phyloP scores from a whole-genome alignment of 345 rosid species.

The Mallotus nudiflorus region DNA sequence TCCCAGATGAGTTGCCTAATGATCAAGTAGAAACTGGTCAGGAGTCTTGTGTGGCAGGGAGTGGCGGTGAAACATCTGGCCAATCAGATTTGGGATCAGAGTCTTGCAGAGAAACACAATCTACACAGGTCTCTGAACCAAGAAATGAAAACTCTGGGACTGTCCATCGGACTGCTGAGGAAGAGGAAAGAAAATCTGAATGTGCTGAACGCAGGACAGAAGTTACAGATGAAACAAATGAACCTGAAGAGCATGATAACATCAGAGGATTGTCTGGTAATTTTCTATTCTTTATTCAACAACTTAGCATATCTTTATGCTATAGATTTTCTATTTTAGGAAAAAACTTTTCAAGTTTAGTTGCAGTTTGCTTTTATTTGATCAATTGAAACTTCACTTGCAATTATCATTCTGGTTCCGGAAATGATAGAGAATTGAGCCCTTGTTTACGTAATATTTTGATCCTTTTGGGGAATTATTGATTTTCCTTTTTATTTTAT shows the following conservation, averaged over 20 bases:
- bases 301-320: background rate
- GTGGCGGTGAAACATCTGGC: conserved; percentile 23
- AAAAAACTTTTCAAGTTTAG: background rate
- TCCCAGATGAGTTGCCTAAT: conserved; percentile 26
- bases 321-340: background rate
- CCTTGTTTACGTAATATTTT: background rate
- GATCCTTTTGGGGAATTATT: too few species aligned
- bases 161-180: conserved; percentile 8
- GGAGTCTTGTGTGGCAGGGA: conserved; percentile 18
- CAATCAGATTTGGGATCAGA: conserved; percentile 10
- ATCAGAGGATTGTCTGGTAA: conserved; percentile 30
- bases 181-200: conserved; percentile 24
- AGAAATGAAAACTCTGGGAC: conserved; percentile 19
- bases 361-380: background rate
- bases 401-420: background rate
- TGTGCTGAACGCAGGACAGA: conserved; percentile 20
- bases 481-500: too few species aligned
- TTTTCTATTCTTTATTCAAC: background rate
- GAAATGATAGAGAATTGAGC: background rate
- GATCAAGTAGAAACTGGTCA: conserved; percentile 29
- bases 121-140: conserved; percentile 18
- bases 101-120: conserved; percentile 28
- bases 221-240: conserved; percentile 11
- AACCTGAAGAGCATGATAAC: conserved; percentile 17
- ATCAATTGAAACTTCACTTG: background rate